These are phyloP conservation scores for Neofusicoccum umdonicola DNA, from an alignment of 2,329 filamentous ascomycete genomes.

Conservation along the genomic window DNA sequence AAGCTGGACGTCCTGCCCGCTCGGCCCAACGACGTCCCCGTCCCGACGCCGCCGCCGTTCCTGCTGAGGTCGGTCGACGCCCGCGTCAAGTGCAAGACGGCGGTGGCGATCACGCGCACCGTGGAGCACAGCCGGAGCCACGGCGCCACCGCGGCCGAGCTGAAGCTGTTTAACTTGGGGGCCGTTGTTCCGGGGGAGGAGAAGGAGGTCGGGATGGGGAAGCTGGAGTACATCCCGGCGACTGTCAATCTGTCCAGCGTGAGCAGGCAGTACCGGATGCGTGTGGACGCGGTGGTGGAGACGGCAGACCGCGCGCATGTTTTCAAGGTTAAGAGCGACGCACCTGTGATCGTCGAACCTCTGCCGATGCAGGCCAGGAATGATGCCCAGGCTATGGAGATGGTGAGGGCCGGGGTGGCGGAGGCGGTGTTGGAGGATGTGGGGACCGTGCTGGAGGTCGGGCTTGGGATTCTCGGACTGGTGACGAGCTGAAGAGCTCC, in stretches of 20 bases:
- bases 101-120: background rate
- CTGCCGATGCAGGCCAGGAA: background rate
- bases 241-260: background rate
- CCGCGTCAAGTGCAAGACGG: background rate
- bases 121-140: background rate
- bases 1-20: background rate
- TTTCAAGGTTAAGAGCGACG: background rate
- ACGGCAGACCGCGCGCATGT: background rate
- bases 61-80: background rate
- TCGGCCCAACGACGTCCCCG: background rate
- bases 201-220: background rate
- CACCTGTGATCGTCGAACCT: background rate
- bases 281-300: background rate
- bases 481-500: background rate
- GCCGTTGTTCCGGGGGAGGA: background rate
- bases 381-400: background rate
- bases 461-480: background rate
- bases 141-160: background rate
- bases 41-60: background rate
- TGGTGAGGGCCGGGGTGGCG: background rate
- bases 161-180: too few relatives aligned
- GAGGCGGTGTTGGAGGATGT: background rate
- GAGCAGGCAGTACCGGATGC: background rate
- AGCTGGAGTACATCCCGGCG: background rate
- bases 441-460: background rate